Conservation (phyloP, 2,329 filamentous ascomycete genomes). For the Aspergillus costaricaensis region DNA sequence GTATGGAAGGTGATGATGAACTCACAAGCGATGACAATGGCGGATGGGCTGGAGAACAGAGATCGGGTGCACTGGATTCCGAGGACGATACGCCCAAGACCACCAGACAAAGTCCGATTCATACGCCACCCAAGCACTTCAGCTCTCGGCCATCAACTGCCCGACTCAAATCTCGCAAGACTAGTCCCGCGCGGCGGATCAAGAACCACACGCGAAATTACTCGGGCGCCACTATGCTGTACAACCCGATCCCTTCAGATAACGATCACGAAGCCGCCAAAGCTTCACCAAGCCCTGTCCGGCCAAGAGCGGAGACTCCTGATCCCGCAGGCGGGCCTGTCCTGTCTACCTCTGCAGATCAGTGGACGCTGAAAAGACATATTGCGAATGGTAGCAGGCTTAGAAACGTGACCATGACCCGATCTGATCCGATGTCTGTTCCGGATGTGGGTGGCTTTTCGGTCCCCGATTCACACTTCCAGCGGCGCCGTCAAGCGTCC, state of each 20-base stretch:
- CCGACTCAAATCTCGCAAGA: slow-evolving; percentile 41
- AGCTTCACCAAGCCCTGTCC: slow-evolving; percentile 24
- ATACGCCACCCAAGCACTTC: slow-evolving; percentile 36
- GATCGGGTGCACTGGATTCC: slow-evolving; percentile 23
- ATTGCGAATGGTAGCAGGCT: slow-evolving; percentile 46
- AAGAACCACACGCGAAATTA: slow-evolving; percentile 67
- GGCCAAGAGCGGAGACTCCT: slow-evolving; percentile 33
- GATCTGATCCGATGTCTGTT: slow-evolving; percentile 57
- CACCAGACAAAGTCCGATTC: slow-evolving; percentile 23
- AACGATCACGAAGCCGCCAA: slow-evolving; percentile 45
- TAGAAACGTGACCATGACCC: slow-evolving; percentile 58
- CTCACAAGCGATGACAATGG: slow-evolving; percentile 79
- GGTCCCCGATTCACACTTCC: slow-evolving; percentile 43
- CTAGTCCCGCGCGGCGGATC: slow-evolving; percentile 39
- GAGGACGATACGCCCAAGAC: slow-evolving; percentile 17
- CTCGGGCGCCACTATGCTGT: slow-evolving; percentile 82
- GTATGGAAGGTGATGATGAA: slow-evolving; percentile 88
- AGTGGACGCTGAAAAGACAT: slow-evolving; percentile 48
- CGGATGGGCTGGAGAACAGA: slow-evolving; percentile 36
- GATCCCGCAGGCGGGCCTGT: slow-evolving; percentile 39
- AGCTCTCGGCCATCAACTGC: slow-evolving; percentile 45
- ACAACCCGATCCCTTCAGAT: slow-evolving; percentile 63
- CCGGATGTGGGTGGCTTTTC: slow-evolving; percentile 59
- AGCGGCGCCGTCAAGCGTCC: slow-evolving; percentile 57
- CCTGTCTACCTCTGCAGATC: slow-evolving; percentile 39